Percentiles rank a stretch among this genome's conserved stretches.
Conservation (phyloP, 225 moss, liverwort and hornwort species). For the Straminergon stramineum region DNA sequence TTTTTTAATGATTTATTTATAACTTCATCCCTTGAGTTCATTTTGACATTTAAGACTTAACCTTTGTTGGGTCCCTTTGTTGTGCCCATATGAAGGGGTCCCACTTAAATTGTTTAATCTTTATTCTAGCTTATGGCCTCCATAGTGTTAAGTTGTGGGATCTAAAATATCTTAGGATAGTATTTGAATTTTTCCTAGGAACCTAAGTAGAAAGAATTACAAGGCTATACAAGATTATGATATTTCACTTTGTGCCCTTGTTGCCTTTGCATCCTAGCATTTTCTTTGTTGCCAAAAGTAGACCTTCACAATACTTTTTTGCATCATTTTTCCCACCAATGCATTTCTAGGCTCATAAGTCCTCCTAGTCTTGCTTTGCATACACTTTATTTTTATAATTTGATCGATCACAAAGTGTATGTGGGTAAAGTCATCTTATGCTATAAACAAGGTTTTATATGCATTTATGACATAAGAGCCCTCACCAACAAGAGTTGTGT, state of each 20-base stretch:
- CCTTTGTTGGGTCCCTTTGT: not conserved
- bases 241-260: not conserved
- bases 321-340: not conserved
- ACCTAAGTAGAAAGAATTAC: fast-evolving
- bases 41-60: not conserved
- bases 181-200: not conserved
- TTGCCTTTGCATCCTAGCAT: not conserved
- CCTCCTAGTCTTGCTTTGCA: fast-evolving
- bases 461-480: not conserved
- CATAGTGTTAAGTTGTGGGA: not conserved
- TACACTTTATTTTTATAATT: not conserved
- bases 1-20: not conserved
- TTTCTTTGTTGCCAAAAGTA: not conserved
- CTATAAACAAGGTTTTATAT: not conserved
- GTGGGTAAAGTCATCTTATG: not conserved
- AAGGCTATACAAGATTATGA: not conserved
- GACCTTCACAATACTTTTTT: not conserved
- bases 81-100: not conserved
- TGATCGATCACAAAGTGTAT: not conserved
- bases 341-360: not conserved
- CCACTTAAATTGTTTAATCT: not conserved
- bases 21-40: not conserved
- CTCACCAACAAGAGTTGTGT: not conserved
- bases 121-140: not conserved
- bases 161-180: not conserved